phyloP scores from a whole-genome alignment of 768 basidiomycete species.

The Leccinellum albellum region DNA sequence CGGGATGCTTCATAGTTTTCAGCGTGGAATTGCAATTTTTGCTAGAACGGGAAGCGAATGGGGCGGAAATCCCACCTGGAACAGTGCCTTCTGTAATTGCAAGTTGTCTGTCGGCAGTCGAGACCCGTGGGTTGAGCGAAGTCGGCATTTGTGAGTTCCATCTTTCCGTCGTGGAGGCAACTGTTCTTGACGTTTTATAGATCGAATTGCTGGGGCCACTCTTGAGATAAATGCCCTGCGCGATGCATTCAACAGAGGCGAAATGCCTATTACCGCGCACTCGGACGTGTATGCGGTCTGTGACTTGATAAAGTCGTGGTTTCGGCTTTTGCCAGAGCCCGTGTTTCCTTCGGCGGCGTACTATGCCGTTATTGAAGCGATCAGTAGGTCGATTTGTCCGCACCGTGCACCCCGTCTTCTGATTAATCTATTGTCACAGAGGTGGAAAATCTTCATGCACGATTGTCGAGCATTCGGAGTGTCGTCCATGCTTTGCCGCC shows the following conservation, averaged over 20 bases:
- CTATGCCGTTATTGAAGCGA: constrained; percentile 63
- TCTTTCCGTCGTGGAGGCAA: neutral
- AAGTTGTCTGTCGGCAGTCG: constrained; percentile 65
- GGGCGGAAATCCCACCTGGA: constrained; percentile 48
- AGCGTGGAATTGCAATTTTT: constrained; percentile 73
- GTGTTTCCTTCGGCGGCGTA: constrained; percentile 71
- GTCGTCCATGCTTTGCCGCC: constrained; percentile 69
- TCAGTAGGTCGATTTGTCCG: constrained; percentile 45
- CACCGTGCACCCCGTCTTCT: neutral
- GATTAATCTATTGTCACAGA: constrained; percentile 38
- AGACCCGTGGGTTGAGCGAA: constrained; percentile 71
- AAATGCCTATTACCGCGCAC: constrained; percentile 52
- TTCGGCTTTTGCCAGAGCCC: constrained; percentile 77
- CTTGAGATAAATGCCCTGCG: constrained; percentile 66
- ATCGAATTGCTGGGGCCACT: constrained; percentile 78
- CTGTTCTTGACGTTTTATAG: constrained; percentile 33
- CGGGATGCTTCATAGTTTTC: constrained; percentile 45
- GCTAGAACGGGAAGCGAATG: constrained; percentile 58
- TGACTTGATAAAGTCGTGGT: constrained; percentile 83
- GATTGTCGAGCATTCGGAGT: constrained; percentile 58
- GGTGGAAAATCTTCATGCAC: constrained; percentile 64
- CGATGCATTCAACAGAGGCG: constrained; percentile 73
- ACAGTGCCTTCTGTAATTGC: constrained; percentile 64
- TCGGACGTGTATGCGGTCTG: constrained; percentile 82
- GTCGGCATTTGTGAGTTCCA: constrained; percentile 74